Conservation (phyloP, 179 eudicot genomes). For the Beta corolliflora region DNA sequence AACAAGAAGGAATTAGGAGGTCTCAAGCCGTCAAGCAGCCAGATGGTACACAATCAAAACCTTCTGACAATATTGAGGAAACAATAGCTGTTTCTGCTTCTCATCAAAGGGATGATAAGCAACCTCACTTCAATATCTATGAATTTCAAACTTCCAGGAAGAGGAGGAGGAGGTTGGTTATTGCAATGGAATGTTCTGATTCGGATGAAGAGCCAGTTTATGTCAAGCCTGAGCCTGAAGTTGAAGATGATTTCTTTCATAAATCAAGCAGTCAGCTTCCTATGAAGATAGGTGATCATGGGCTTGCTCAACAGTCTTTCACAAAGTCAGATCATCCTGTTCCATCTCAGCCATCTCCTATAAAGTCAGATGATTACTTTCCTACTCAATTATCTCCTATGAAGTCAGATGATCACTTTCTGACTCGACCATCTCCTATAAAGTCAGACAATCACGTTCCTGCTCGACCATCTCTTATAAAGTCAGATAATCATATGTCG, state of each 20-base stretch:
- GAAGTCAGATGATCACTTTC: conserved; percentile 9
- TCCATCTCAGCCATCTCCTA: conserved; percentile 10
- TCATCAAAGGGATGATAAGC: neutral
- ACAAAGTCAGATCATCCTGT: conserved; percentile 2
- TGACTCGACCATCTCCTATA: conserved; percentile 1
- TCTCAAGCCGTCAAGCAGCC: conserved; percentile 12
- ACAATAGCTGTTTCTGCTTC: neutral
- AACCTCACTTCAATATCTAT: conserved; percentile 1
- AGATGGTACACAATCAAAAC: conserved; percentile 2
- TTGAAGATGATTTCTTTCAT: too few relatives aligned
- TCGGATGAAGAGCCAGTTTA: conserved; percentile 31
- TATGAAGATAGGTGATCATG: conserved; percentile 17
- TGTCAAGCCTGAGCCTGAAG: neutral
- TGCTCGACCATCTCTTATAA: conserved; percentile 10
- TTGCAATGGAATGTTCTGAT: conserved; percentile 30
- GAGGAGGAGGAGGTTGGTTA: conserved; percentile 25
- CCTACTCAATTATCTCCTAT: conserved; percentile 5
- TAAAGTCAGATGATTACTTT: conserved; percentile 9
- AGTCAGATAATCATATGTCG: conserved; percentile 9
- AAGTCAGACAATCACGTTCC: conserved; percentile 10
- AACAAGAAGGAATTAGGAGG: neutral
- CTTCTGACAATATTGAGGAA: conserved; percentile 6
- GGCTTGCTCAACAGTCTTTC: conserved; percentile 2
- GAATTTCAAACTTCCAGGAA: conserved; percentile 18
- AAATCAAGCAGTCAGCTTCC: conserved; percentile 19